These are phyloP conservation scores for Porcisia deanei DNA, from an alignment of 208 protist species.

Conservation along the genomic window DNA sequence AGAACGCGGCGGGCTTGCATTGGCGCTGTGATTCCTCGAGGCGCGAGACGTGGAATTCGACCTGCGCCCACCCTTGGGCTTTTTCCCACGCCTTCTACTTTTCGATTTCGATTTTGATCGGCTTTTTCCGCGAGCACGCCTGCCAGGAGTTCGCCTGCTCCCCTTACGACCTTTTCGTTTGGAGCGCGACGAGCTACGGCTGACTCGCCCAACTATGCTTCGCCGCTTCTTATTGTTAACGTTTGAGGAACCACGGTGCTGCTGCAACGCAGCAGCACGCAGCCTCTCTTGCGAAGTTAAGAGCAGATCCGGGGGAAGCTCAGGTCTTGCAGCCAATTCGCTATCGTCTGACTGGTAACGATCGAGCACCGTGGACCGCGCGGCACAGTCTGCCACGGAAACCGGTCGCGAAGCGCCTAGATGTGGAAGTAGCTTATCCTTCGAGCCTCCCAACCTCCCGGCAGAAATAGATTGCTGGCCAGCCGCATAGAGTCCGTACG, in stretches of 20 bases:
- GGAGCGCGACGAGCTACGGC: slow-evolving; percentile 16
- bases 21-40: neutral
- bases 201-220: slow-evolving; percentile 9
- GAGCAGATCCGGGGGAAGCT: slow-evolving; percentile 25
- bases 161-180: slow-evolving; percentile 10
- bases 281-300: slow-evolving; percentile 21
- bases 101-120: neutral
- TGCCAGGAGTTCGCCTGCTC: neutral
- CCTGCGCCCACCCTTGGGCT: neutral
- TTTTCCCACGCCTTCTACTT: slow-evolving; percentile 6
- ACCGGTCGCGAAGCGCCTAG: slow-evolving; percentile 4
- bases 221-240: slow-evolving; percentile 15
- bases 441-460: neutral
- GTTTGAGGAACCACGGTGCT: slow-evolving; percentile 14
- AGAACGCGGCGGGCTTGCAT: neutral
- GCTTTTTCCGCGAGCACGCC: slow-evolving; percentile 6
- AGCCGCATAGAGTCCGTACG: slow-evolving; percentile 62
- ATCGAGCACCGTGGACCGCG: slow-evolving; percentile 18
- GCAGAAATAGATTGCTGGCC: slow-evolving; percentile 5
- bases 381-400: slow-evolving; percentile 19
- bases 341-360: slow-evolving; percentile 17
- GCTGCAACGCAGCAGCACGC: slow-evolving; percentile 10
- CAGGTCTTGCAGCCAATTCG: slow-evolving; percentile 7
- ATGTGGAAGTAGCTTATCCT: slow-evolving; percentile 9
- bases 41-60: neutral